Conservation (phyloP, 768 basidiomycete genomes). For the Agrocybe pediades region DNA sequence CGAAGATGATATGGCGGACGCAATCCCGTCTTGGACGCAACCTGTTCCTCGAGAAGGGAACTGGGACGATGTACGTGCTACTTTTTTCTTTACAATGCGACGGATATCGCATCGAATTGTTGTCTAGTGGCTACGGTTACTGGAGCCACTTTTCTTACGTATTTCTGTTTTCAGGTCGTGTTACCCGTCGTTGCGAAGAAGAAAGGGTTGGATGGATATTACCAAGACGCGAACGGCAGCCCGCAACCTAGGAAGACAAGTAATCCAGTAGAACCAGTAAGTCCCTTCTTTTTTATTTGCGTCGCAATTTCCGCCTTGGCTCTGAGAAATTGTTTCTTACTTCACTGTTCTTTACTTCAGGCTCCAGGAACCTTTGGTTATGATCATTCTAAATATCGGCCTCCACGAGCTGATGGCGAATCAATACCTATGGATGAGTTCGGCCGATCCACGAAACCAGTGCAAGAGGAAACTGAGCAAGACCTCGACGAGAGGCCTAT, state of each 20-base stretch:
- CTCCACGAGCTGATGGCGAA: conserved; percentile 41
- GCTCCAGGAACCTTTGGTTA: conserved; percentile 85
- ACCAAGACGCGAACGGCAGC: conserved; percentile 70
- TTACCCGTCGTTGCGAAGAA: conserved; percentile 84
- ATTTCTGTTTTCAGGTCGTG: conserved; percentile 57
- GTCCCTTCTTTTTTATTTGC: conserved; percentile 24
- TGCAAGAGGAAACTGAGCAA: conserved; percentile 19
- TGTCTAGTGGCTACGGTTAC: conserved; percentile 5
- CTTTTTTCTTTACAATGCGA: conserved; percentile 3
- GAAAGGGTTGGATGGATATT: conserved; percentile 73
- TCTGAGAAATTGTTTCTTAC: conserved; percentile 1
- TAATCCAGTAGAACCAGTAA: conserved; percentile 57
- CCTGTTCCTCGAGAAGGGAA: conserved; percentile 68
- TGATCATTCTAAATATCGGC: conserved; percentile 71
- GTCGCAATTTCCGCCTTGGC: not conserved
- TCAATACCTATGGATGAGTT: conserved; percentile 69
- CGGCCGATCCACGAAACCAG: conserved; percentile 39
- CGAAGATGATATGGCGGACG: conserved; percentile 58
- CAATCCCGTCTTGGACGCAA: conserved; percentile 84
- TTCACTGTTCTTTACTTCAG: conserved; percentile 34
- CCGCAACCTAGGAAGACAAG: conserved; percentile 51
- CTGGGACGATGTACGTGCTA: conserved; percentile 75
- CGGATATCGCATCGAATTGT: not conserved
- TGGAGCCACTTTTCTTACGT: conserved; percentile 3
- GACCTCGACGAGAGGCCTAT: conserved; percentile 23